Conservation (phyloP, 192 early-diverging fungal species). For the Phycomyces blakesleeanus region DNA sequence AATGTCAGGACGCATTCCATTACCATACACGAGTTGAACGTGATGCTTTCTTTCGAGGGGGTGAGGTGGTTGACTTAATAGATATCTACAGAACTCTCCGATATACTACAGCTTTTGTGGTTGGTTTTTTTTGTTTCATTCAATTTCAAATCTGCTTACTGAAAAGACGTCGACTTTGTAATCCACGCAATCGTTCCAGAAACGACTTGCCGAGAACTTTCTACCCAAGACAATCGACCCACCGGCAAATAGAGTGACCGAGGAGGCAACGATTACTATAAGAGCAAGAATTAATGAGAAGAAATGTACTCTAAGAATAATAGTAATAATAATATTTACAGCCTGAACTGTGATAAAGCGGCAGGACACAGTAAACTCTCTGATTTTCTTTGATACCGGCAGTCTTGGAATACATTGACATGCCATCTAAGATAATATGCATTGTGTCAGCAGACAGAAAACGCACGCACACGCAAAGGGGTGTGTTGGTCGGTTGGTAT, state of each 20-base stretch:
- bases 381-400: conserved; percentile 27
- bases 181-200: conserved; percentile 49
- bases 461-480: conserved; percentile 6
- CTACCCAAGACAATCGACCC: conserved; percentile 45
- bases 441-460: too few species aligned
- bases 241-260: conserved; percentile 32
- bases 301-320: background rate
- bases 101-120: conserved; percentile 47
- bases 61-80: conserved; percentile 46
- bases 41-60: conserved; percentile 51
- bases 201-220: conserved; percentile 52
- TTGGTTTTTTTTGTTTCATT: too few species aligned
- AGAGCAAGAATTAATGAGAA: background rate
- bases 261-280: conserved; percentile 27
- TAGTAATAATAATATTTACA: conserved; percentile 32
- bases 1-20: conserved; percentile 67
- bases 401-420: conserved; percentile 19
- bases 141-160: conserved; percentile 18
- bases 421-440: conserved; percentile 15
- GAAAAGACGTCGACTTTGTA: conserved; percentile 43
- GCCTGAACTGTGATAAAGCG: conserved; percentile 62
- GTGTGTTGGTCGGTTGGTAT: conserved; percentile 7
- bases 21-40: conserved; percentile 57
- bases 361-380: conserved; percentile 55
- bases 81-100: conserved; percentile 67